Evolutionary conservation across 208 protist genomes (phyloP).

Genomic region (Acanthamoeba lenticulata): DNA sequence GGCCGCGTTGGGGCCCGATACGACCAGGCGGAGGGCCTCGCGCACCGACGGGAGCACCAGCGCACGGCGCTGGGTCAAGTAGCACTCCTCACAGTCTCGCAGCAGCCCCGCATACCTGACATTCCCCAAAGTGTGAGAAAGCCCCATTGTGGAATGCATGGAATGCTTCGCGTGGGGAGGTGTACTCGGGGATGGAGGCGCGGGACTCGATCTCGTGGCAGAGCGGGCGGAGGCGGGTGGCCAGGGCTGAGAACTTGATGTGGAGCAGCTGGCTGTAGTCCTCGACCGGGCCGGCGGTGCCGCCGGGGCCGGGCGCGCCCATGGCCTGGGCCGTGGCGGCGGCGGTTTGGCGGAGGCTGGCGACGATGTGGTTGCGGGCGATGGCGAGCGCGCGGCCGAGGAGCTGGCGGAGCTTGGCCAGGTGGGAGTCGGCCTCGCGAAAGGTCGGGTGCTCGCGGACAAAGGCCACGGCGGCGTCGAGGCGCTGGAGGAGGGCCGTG

Average conservation of each 20-base stretch:
- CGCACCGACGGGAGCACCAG: constrained; percentile 11
- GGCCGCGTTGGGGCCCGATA: not conserved
- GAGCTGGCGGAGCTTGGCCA: constrained; percentile 30
- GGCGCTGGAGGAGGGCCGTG: not conserved
- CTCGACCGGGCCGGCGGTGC: not conserved
- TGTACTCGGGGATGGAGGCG: constrained; percentile 8
- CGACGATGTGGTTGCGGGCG: constrained; percentile 63
- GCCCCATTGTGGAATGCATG: not conserved
- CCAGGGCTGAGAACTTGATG: constrained; percentile 75
- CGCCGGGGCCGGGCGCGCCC: not conserved
- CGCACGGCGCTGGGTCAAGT: constrained; percentile 67
- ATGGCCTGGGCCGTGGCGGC: not conserved
- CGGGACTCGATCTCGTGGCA: constrained; percentile 75
- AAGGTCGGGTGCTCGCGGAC: constrained; percentile 57
- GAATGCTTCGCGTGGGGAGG: not conserved
- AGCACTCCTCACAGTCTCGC: constrained; percentile 70
- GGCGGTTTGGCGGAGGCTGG: constrained; percentile 22
- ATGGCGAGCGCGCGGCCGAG: not conserved
- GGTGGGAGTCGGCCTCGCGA: constrained; percentile 35
- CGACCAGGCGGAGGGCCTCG: not conserved
- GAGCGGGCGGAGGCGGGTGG: constrained; percentile 70
- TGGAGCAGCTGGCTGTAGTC: constrained; percentile 65
- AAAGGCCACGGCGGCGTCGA: constrained; percentile 72
- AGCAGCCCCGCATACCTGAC: not conserved
- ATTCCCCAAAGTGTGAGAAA: not conserved